Percentiles rank a stretch among this genome's conserved stretches.
phyloP scores from a whole-genome alignment of 352 stramenopile species.

The Phytopythium aichiense region DNA sequence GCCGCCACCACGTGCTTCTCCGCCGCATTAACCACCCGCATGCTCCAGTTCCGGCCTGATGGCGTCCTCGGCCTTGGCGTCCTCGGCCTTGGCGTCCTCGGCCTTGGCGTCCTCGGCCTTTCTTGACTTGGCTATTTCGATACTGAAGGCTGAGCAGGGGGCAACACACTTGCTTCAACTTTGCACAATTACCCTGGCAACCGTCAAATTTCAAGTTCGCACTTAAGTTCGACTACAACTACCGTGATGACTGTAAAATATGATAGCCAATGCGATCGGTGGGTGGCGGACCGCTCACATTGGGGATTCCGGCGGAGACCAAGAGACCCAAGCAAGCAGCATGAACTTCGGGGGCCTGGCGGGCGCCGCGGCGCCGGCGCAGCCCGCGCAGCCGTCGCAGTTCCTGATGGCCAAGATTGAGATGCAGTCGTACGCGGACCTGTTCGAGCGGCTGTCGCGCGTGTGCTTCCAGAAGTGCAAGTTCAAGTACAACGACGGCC shows the following conservation, averaged over 20 bases:
- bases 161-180: not conserved
- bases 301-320: not conserved
- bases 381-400: conserved; percentile 68
- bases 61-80: not conserved
- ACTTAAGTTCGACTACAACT: not conserved
- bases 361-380: conserved; percentile 40
- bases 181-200: not conserved
- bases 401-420: conserved; percentile 90
- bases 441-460: conserved; percentile 89
- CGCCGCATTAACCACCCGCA: conserved; percentile 38
- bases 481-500: conserved; percentile 94
- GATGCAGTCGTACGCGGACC: conserved; percentile 88
- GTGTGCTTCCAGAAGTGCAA: conserved; percentile 95
- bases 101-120: not conserved
- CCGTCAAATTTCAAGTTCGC: not conserved
- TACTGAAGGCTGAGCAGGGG: not conserved
- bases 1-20: conserved; percentile 46
- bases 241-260: not conserved
- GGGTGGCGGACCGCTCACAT: not conserved
- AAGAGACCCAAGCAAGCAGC: conserved; percentile 8
- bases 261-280: not conserved
- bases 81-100: not conserved
- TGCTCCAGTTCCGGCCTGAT: conserved; percentile 13
- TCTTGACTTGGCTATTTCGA: not conserved
- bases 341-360: conserved; percentile 84